Conservation (phyloP, 2,329 filamentous ascomycete genomes). For the Arthrobotrys musiformis region DNA sequence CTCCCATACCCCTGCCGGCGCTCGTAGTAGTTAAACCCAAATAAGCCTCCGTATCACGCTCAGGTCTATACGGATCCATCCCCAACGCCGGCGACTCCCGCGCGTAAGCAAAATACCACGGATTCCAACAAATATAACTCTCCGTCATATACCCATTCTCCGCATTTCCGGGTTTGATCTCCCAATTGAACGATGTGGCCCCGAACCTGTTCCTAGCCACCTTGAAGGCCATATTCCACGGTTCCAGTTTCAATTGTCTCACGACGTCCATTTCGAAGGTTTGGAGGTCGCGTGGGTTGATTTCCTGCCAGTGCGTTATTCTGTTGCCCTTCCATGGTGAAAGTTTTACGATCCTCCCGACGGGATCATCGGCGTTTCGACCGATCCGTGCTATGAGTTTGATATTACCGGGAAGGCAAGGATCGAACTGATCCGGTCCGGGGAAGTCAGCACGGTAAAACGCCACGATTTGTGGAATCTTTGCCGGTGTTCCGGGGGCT, state of each 20-base stretch:
- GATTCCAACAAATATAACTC: not conserved
- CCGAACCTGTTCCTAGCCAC: not conserved
- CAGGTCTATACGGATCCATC: not conserved
- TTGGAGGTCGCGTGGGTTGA: not conserved
- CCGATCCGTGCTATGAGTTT: not conserved
- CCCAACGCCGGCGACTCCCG: not conserved
- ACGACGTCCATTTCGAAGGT: not conserved
- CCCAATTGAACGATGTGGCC: not conserved
- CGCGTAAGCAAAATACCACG: not conserved
- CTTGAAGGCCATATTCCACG: not conserved
- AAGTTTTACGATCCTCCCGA: not conserved
- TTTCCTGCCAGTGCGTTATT: not conserved
- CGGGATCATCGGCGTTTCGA: not conserved
- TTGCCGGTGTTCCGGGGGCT: not conserved
- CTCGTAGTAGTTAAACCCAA: not conserved
- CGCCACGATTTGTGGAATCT: not conserved
- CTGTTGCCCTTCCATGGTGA: too few species aligned
- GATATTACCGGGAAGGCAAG: not conserved
- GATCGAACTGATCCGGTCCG: not conserved
- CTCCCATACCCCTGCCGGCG: not conserved
- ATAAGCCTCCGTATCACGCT: not conserved
- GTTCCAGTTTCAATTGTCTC: not conserved
- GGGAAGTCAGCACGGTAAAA: not conserved
- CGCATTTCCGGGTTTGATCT: not conserved
- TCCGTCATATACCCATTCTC: not conserved